A percentile compares a stretch with the other conserved stretches of the same genome.
Conservation (phyloP, 2,329 filamentous ascomycete species). For the Ceratocystis eucalypticola region DNA sequence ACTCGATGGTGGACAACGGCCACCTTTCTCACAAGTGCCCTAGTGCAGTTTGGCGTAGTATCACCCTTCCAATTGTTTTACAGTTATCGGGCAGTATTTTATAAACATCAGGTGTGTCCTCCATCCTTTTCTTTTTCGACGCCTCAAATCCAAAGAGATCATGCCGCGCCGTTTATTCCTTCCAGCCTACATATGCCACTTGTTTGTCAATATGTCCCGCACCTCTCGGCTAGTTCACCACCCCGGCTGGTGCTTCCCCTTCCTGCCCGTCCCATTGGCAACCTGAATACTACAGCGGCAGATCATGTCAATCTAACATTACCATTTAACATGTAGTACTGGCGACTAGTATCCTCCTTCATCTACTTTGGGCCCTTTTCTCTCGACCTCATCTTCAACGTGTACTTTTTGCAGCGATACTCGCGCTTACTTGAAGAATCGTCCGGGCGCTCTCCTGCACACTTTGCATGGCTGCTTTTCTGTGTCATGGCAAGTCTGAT, state of each 20-base stretch:
- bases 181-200: too few relatives aligned
- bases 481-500: slow-evolving; percentile 74
- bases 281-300: too few relatives aligned
- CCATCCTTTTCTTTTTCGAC: not conserved
- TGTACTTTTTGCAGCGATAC: slow-evolving; percentile 97
- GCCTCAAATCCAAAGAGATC: not conserved
- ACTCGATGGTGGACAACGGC: slow-evolving; percentile 96
- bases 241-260: not conserved
- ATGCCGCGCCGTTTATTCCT: too few relatives aligned
- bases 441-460: slow-evolving; percentile 76
- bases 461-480: slow-evolving; percentile 87
- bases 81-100: slow-evolving; percentile 81
- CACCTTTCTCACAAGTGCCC: slow-evolving; percentile 69
- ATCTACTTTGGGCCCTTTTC: slow-evolving; percentile 93
- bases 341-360: slow-evolving; percentile 91
- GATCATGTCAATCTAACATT: slow-evolving; percentile 5
- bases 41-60: slow-evolving; percentile 87
- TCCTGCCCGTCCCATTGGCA: not conserved
- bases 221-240: not conserved
- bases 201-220: not conserved
- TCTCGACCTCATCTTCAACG: slow-evolving; percentile 88
- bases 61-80: slow-evolving; percentile 95
- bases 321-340: slow-evolving; percentile 50
- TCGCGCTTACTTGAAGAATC: slow-evolving; percentile 89
- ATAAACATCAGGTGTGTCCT: slow-evolving; percentile 67